phyloP scores from a whole-genome alignment of 148 eudicot species.

The Silene uniflora region DNA sequence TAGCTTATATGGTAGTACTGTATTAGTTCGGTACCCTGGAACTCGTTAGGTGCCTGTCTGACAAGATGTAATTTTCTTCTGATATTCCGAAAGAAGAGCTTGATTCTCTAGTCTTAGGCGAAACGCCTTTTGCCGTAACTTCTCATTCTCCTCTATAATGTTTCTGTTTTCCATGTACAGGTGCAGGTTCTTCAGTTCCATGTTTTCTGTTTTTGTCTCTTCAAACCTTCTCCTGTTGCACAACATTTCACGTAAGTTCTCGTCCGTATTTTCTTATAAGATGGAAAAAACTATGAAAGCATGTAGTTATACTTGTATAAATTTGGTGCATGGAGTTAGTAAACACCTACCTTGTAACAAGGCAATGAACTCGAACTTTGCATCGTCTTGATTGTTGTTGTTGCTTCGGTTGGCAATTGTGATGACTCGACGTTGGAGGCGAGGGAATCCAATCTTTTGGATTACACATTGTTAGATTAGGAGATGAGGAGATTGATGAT shows the following conservation, averaged over 20 bases:
- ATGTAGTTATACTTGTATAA: background rate
- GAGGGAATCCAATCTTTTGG: constrained; percentile 33
- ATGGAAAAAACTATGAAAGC: background rate
- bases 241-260: constrained; percentile 2
- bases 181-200: constrained; percentile 71
- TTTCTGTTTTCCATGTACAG: constrained; percentile 73
- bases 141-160: constrained; percentile 68
- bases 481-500: background rate
- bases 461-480: constrained; percentile 30
- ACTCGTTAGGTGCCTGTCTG: background rate
- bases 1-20: background rate
- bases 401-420: constrained; percentile 12
- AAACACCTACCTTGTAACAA: constrained; percentile 19
- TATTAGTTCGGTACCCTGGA: background rate
- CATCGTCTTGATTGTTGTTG: constrained; percentile 26
- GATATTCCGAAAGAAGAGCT: constrained; percentile 49
- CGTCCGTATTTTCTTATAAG: background rate
- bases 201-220: constrained; percentile 28
- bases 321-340: background rate
- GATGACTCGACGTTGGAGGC: constrained; percentile 11
- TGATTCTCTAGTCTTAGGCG: constrained; percentile 66
- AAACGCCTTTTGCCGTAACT: constrained; percentile 56
- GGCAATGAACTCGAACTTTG: constrained; percentile 34
- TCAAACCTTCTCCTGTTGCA: constrained; percentile 25
- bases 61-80: constrained; percentile 35